These are phyloP conservation scores for Remersonia thermophila DNA, from an alignment of 2,329 filamentous ascomycete genomes.

Conservation along the genomic window DNA sequence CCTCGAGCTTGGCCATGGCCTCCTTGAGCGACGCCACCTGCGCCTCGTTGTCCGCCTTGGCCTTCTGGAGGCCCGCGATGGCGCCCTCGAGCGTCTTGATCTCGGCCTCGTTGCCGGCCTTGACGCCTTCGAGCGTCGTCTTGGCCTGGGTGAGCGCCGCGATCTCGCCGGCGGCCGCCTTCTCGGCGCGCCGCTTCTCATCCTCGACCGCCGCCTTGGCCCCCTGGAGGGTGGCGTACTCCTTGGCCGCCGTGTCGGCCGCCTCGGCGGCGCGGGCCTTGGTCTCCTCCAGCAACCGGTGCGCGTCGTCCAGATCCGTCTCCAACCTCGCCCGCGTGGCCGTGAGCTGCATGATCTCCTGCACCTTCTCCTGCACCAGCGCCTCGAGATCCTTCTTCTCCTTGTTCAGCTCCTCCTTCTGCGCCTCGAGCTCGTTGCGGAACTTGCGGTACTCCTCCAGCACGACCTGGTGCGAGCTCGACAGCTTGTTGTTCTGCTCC, in stretches of 20 bases:
- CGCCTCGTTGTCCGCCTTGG: conserved; percentile 13
- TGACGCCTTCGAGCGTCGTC: conserved; percentile 14
- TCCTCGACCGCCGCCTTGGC: conserved; percentile 15
- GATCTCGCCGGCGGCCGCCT: conserved; percentile 15
- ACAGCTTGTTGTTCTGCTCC: conserved; percentile 21
- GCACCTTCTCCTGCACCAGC: conserved; percentile 16
- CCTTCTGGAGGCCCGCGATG: conserved; percentile 12
- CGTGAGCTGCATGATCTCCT: conserved; percentile 17
- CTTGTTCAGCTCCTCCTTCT: conserved; percentile 16
- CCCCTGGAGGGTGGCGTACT: conserved; percentile 9
- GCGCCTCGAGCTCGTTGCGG: conserved; percentile 21
- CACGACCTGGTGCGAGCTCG: conserved; percentile 20
- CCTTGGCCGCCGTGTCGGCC: conserved; percentile 11
- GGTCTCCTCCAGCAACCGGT: conserved; percentile 12
- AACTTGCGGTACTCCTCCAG: conserved; percentile 25
- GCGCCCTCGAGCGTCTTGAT: conserved; percentile 13
- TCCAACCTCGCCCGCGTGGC: conserved; percentile 14
- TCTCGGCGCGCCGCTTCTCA: conserved; percentile 13
- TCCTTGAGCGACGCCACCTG: conserved; percentile 15
- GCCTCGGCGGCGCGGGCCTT: conserved; percentile 11
- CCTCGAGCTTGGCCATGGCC: conserved; percentile 11
- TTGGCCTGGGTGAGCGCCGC: conserved; percentile 11
- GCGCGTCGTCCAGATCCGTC: conserved; percentile 14
- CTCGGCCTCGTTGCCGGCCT: conserved; percentile 16
- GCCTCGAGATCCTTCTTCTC: conserved; percentile 19